These are phyloP conservation scores for Pyronema omphalodes DNA, from an alignment of 495 filamentous ascomycete species.

Conservation along the genomic window DNA sequence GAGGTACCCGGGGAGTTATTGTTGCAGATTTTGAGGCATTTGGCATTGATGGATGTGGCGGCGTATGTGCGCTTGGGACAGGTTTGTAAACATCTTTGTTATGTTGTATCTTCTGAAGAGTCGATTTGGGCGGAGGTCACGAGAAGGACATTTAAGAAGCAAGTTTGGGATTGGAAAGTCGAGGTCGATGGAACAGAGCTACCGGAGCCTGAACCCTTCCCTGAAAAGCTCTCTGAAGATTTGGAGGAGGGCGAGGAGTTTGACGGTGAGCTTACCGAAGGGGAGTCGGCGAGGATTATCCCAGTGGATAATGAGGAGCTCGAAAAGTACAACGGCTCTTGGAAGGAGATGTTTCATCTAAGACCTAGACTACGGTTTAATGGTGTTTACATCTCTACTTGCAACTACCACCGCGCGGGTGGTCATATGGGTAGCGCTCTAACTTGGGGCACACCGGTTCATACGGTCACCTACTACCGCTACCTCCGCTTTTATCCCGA, in stretches of 20 bases:
- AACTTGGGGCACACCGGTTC: conserved; percentile 55
- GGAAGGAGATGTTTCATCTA: conserved; percentile 51
- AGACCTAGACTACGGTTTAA: conserved; percentile 83
- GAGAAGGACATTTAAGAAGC: conserved; percentile 49
- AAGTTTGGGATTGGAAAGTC: conserved; percentile 64
- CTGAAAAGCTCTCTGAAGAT: neutral
- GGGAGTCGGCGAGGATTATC: conserved; percentile 21
- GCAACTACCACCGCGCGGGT: conserved; percentile 81
- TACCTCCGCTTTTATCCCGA: conserved; percentile 91
- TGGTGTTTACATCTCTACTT: conserved; percentile 86
- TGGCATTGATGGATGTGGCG: conserved; percentile 59
- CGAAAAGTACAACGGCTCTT: conserved; percentile 30
- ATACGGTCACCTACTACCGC: conserved; percentile 94
- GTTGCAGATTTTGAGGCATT: conserved; percentile 47
- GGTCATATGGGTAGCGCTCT: conserved; percentile 25
- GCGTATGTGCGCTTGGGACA: conserved; percentile 59
- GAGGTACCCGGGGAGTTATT: conserved; percentile 67
- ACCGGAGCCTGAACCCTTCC: conserved; percentile 2
- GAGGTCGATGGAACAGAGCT: conserved; percentile 44
- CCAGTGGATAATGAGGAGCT: conserved; percentile 29
- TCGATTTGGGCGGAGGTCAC: conserved; percentile 75
- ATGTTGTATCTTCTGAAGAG: conserved; percentile 66
- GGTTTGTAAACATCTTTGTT: conserved; percentile 77
- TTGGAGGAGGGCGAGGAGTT: conserved; percentile 12
- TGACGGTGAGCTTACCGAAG: conserved; percentile 14